Percentiles rank a stretch among this genome's conserved stretches.
Conservation (phyloP, 2,329 filamentous ascomycete species). For the Ascosphaera apis region DNA sequence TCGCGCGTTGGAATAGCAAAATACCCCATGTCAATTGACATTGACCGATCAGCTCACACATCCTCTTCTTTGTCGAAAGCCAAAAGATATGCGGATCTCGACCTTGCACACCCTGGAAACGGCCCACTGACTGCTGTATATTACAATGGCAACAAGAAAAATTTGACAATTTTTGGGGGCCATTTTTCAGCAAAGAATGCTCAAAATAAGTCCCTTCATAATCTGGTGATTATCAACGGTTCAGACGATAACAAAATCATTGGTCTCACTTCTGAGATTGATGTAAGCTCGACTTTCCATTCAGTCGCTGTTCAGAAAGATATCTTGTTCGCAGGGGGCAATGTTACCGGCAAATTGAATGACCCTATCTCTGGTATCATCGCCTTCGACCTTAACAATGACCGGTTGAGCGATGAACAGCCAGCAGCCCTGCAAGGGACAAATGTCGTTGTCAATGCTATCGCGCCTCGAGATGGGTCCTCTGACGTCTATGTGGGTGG, state of each 20-base stretch:
- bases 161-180: conserved; percentile 71
- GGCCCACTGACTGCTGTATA: conserved; percentile 42
- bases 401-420: conserved; percentile 40
- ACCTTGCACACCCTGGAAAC: conserved; percentile 42
- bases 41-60: background rate
- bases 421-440: conserved; percentile 52
- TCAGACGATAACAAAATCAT: conserved; percentile 41
- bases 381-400: conserved; percentile 49
- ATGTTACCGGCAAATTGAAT: conserved; percentile 35
- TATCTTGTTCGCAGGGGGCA: conserved; percentile 62
- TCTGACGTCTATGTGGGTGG: conserved; percentile 69
- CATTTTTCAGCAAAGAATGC: conserved; percentile 53
- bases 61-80: conserved; percentile 6
- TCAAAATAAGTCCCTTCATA: conserved; percentile 50
- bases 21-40: background rate
- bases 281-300: conserved; percentile 50
- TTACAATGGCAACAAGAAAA: conserved; percentile 44
- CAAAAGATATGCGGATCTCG: conserved; percentile 24
- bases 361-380: conserved; percentile 48
- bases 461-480: conserved; percentile 46
- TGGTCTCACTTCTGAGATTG: conserved; percentile 41
- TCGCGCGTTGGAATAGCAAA: background rate
- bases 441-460: conserved; percentile 50
- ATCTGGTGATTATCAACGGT: conserved; percentile 62
- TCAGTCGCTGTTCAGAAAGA: conserved; percentile 44